Conservation (phyloP, 257 asterid genomes). For the Jacaranda mimosifolia region DNA sequence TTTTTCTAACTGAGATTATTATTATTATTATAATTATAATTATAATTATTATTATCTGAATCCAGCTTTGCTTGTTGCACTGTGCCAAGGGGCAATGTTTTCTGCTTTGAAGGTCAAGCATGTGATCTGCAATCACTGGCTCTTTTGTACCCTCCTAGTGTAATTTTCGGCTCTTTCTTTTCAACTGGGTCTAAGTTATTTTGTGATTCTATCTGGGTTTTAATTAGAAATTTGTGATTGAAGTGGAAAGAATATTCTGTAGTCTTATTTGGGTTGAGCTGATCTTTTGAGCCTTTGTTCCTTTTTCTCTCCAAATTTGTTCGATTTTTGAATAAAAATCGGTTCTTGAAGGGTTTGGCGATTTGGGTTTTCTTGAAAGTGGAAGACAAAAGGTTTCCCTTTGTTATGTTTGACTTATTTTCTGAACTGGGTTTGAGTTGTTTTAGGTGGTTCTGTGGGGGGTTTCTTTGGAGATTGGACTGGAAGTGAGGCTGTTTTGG, state of each 20-base stretch:
- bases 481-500: slow-evolving; percentile 36
- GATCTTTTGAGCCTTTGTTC: slow-evolving; percentile 36
- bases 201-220: slow-evolving; percentile 30
- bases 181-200: slow-evolving; percentile 39
- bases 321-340: slow-evolving; percentile 31
- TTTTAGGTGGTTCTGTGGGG: slow-evolving; percentile 25
- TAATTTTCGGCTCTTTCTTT: slow-evolving; percentile 33
- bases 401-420: slow-evolving; percentile 35
- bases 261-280: slow-evolving; percentile 37
- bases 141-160: slow-evolving; percentile 35
- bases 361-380: slow-evolving; percentile 36
- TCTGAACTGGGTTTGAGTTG: slow-evolving; percentile 30
- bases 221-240: slow-evolving; percentile 13
- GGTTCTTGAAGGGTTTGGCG: slow-evolving; percentile 35
- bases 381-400: slow-evolving; percentile 18
- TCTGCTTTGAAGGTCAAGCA: slow-evolving; percentile 47
- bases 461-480: slow-evolving; percentile 20
- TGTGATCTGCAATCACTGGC: slow-evolving; percentile 56
- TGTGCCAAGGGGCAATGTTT: slow-evolving; percentile 38
- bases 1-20: slow-evolving; percentile 39
- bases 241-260: slow-evolving; percentile 39
- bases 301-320: slow-evolving; percentile 14
- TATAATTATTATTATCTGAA: slow-evolving; percentile 35
- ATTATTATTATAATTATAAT: slow-evolving; percentile 13
- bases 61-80: slow-evolving; percentile 48